Conservation (phyloP, 352 stramenopile genomes). For the Heterotrichella gracilis region DNA sequence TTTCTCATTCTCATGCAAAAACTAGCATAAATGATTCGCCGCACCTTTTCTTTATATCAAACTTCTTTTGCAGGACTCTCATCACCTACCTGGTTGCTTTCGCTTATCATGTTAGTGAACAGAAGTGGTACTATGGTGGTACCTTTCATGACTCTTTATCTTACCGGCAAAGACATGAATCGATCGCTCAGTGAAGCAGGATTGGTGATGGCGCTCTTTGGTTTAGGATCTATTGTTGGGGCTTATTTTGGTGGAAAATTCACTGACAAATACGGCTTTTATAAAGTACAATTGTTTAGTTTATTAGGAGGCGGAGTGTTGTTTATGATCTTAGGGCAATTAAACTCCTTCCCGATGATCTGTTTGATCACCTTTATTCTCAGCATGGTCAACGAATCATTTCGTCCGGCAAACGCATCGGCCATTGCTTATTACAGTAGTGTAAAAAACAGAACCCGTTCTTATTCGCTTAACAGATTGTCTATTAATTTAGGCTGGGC, state of each 20-base stretch:
- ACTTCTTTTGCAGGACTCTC: not conserved
- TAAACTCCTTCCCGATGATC: not conserved
- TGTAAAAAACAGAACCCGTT: not conserved
- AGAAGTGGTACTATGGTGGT: conserved; percentile 2
- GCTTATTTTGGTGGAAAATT: not conserved
- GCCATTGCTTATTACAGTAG: not conserved
- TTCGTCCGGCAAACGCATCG: not conserved
- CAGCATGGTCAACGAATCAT: not conserved
- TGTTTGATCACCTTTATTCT: not conserved
- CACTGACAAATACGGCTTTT: not conserved
- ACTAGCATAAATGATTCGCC: not conserved
- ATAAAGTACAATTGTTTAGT: not conserved
- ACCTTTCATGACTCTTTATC: not conserved
- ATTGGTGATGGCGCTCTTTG: not conserved
- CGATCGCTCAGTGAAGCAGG: not conserved
- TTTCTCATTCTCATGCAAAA: not conserved
- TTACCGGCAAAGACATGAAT: not conserved
- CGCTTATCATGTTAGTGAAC: not conserved
- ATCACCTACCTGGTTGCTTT: not conserved
- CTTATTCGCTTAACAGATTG: not conserved
- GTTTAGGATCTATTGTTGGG: not conserved
- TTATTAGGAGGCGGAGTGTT: not conserved
- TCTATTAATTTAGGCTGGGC: not conserved
- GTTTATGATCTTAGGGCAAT: not conserved
- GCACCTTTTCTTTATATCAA: not conserved